Evolutionary conservation across 2,329 filamentous ascomycete genomes (phyloP).

Genomic region (Hypoxylon sp.): DNA sequence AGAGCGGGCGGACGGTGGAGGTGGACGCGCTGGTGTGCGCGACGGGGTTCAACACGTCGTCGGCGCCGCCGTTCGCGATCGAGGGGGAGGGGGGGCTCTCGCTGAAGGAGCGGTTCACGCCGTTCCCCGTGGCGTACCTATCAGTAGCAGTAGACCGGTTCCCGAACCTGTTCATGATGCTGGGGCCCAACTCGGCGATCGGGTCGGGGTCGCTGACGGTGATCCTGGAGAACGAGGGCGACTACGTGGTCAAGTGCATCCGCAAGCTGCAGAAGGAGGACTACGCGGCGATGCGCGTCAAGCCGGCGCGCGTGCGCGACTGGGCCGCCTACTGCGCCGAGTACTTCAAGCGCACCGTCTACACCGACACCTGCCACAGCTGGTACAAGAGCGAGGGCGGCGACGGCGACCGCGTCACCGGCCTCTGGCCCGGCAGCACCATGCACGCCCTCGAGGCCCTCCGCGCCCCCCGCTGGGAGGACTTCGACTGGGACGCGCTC

Average conservation of each 20-base stretch:
- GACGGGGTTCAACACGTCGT: slow-evolving; percentile 55
- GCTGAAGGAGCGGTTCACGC: slow-evolving; percentile 51
- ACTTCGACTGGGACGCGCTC: slow-evolving; percentile 52
- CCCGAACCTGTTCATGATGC: slow-evolving; percentile 59
- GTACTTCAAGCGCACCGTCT: slow-evolving; percentile 59
- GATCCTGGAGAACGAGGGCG: slow-evolving; percentile 57
- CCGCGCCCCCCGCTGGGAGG: slow-evolving; percentile 55
- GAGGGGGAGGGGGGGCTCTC: slow-evolving; percentile 49
- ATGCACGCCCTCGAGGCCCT: slow-evolving; percentile 54
- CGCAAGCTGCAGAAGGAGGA: slow-evolving; percentile 58
- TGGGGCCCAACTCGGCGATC: slow-evolving; percentile 58
- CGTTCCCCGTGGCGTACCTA: slow-evolving; percentile 54
- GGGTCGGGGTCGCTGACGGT: slow-evolving; percentile 56
- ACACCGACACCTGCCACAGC: slow-evolving; percentile 57
- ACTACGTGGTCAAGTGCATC: slow-evolving; percentile 56
- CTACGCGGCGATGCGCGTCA: slow-evolving; percentile 55
- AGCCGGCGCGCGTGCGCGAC: slow-evolving; percentile 53
- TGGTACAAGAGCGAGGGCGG: slow-evolving; percentile 61
- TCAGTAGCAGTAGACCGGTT: slow-evolving; percentile 56
- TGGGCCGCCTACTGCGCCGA: slow-evolving; percentile 56
- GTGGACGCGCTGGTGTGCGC: slow-evolving; percentile 58
- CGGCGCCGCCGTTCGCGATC: slow-evolving; percentile 52
- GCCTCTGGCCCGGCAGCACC: slow-evolving; percentile 56
- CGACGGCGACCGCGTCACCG: slow-evolving; percentile 50
- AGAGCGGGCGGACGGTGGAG: slow-evolving; percentile 42